Evolutionary conservation across 148 eudicot species (phyloP), one percentile per base, ranked within the genome.

Genomic region (Chenopodium formosanum): DNA sequence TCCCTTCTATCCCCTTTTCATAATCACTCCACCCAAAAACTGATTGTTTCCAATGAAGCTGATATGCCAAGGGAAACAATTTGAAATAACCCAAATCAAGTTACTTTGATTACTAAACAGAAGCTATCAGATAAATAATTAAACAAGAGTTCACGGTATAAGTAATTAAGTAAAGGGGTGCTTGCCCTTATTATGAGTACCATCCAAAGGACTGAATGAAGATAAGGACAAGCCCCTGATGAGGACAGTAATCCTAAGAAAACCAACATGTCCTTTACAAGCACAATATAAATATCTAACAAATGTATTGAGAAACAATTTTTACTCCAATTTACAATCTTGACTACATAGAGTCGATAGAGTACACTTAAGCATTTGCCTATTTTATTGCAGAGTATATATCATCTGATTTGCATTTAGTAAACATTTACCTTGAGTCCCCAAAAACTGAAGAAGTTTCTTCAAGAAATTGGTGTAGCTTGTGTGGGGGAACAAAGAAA

Each of bases 401-500:
- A 9, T 74, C 32, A 34, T 9, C 17, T 29, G 9, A 58, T 17
- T 37, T 12, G 4, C 19, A 56, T 31, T 1, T 17, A 79, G 80
- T 46, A 53, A 52, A 81, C 31, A 58, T 78, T 81, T 84, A 96
- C 99, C 99, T 96, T 11, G 87, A 82, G 44, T 87, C 84, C 37
- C 97, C 89, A 71, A 96, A 96, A 53, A 90, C 75, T 58, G 86
- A 81, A 62, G 91, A 88, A 23, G 91, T 75, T 82, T 94, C 99
- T 84, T 92, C 98, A 82, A 96, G 91, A 83, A 92, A 96, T 80
- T 88, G 92, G 79, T 46, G 82, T 60, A 96, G 93, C 89, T 94
- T 94, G 85, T 96, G 98, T 16, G 98, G 99, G 79, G 98, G 97
- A 77, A 96, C 98, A 87, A 88, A 96, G 88, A 96, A 94, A 81